phyloP scores from a whole-genome alignment of 2,329 filamentous ascomycete genomes.

The Trichoderma endophyticum region DNA sequence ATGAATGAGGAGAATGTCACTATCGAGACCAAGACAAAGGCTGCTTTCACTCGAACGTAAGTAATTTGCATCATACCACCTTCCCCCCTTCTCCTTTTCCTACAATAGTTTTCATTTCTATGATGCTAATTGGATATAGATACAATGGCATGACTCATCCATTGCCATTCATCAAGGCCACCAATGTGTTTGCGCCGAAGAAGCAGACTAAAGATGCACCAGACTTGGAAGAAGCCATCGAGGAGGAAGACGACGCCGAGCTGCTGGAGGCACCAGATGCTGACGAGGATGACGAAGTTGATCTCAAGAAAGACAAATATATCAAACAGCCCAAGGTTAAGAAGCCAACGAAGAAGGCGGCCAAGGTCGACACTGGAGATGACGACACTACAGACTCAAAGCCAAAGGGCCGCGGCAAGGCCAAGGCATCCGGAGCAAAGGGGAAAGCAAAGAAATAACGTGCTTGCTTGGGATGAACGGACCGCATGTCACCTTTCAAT shows the following conservation, averaged over 20 bases:
- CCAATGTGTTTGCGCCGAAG: slow-evolving; percentile 69
- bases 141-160: slow-evolving; percentile 87
- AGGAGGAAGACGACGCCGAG: slow-evolving; percentile 80
- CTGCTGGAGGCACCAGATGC: slow-evolving; percentile 55
- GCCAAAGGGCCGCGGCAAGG: slow-evolving; percentile 46
- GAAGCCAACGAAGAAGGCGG: slow-evolving; percentile 44
- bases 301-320: slow-evolving; percentile 92
- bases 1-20: slow-evolving; percentile 73
- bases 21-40: slow-evolving; percentile 81
- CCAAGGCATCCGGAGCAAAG: slow-evolving; percentile 40
- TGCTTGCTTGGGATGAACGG: background rate
- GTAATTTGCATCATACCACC: slow-evolving; percentile 34
- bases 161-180: slow-evolving; percentile 94
- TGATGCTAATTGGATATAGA: slow-evolving; percentile 40
- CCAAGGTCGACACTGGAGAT: slow-evolving; percentile 44
- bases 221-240: slow-evolving; percentile 92
- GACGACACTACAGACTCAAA: slow-evolving; percentile 50
- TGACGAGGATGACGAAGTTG: slow-evolving; percentile 73
- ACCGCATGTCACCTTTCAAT: background rate
- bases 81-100: background rate
- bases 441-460: slow-evolving; percentile 46
- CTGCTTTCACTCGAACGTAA: slow-evolving; percentile 83
- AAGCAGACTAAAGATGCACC: slow-evolving; percentile 72
- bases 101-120: background rate
- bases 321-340: slow-evolving; percentile 83